Evolutionary conservation across 768 basidiomycete genomes (phyloP).

Genomic region (Termitomyces sp.): DNA sequence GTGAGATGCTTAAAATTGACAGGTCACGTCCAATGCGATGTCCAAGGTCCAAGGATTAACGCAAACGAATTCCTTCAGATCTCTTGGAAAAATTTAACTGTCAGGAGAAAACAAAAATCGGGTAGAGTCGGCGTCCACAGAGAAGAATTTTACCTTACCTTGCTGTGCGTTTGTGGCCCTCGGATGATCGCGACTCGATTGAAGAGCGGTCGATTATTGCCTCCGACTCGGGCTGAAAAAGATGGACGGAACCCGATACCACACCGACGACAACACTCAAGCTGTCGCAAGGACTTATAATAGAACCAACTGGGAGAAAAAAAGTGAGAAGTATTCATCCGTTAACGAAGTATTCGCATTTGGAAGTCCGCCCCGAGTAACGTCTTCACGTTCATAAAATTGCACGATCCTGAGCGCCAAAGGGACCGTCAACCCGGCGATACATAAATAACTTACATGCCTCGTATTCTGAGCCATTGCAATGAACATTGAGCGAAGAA

Average conservation of each 20-base stretch:
- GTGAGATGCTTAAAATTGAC: background rate
- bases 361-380: background rate
- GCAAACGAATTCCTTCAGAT: background rate
- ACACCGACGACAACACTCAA: background rate
- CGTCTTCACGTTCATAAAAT: background rate
- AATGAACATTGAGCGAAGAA: background rate
- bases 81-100: background rate
- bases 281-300: background rate
- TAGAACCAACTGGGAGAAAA: background rate
- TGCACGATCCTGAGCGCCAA: background rate
- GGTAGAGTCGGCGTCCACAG: background rate
- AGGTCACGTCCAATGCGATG: conserved; percentile 1
- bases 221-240: background rate
- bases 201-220: background rate
- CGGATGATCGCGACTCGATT: background rate
- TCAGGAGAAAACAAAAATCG: background rate
- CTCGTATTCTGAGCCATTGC: background rate
- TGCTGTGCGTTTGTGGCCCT: background rate
- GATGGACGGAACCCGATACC: background rate
- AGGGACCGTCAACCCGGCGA: background rate
- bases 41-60: background rate
- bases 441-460: background rate
- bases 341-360: background rate
- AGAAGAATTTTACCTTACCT: background rate
- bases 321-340: background rate